A percentile compares a stretch with the other conserved stretches of the same genome.
These are phyloP conservation scores for Haplosporangium gracile DNA, from an alignment of 192 early-diverging fungal genomes.

Conservation along the genomic window DNA sequence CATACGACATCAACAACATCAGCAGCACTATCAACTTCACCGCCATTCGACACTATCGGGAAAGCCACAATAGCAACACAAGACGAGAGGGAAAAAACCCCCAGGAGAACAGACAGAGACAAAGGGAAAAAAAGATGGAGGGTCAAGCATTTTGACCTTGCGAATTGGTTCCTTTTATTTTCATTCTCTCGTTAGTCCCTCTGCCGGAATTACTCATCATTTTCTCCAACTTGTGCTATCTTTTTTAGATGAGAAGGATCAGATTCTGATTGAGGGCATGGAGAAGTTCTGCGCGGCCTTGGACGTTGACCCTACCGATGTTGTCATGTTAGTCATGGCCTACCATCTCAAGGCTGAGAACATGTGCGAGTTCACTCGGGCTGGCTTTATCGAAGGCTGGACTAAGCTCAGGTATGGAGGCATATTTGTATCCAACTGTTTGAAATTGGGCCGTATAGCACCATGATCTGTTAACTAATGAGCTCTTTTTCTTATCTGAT, in stretches of 20 bases:
- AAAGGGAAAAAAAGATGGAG: not conserved
- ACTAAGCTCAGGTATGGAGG: slow-evolving; percentile 63
- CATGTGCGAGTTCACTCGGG: slow-evolving; percentile 81
- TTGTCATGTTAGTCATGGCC: slow-evolving; percentile 79
- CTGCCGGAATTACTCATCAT: not conserved
- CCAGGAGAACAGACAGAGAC: not conserved
- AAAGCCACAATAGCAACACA: not conserved
- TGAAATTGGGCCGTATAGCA: too few relatives aligned
- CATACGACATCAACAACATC: not conserved
- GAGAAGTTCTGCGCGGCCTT: slow-evolving; percentile 77
- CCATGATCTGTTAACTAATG: not conserved
- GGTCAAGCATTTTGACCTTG: not conserved
- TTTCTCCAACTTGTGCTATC: not conserved
- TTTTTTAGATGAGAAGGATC: slow-evolving; percentile 71
- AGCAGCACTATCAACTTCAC: too few relatives aligned
- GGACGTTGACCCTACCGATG: slow-evolving; percentile 78
- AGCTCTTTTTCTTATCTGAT: slow-evolving; percentile 3
- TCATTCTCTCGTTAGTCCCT: not conserved
- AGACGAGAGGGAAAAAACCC: not conserved
- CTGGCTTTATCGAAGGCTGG: slow-evolving; percentile 84
- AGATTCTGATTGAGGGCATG: slow-evolving; percentile 81
- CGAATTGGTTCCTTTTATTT: slow-evolving; percentile 8
- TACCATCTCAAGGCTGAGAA: slow-evolving; percentile 75
- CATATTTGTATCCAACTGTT: not conserved
- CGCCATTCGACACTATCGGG: not conserved